These are phyloP conservation scores for Oryza glumipatula DNA, from an alignment of 176 grass and related monocot species.

Conservation along the genomic window DNA sequence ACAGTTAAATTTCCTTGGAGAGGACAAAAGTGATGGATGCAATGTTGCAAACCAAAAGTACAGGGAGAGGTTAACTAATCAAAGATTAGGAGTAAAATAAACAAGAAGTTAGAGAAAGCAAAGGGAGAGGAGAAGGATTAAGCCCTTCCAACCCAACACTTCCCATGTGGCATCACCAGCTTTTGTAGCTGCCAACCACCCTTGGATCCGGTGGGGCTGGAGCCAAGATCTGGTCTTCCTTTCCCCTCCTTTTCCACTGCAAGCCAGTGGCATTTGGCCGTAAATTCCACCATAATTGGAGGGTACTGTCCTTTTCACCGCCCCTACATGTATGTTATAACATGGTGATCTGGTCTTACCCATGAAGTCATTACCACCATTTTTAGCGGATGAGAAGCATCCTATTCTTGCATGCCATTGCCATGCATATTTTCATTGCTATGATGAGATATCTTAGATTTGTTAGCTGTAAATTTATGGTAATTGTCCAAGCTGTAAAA, in stretches of 20 bases:
- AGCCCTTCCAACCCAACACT: slow-evolving; percentile 38
- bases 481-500: not conserved
- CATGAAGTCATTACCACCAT: not conserved
- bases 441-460: not conserved
- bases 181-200: slow-evolving; percentile 46
- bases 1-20: not conserved
- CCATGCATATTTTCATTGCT: not conserved
- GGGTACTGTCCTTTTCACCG: not conserved
- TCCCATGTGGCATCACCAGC: slow-evolving; percentile 47
- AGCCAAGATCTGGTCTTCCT: slow-evolving; percentile 40
- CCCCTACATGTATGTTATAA: not conserved
- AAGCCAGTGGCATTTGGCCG: slow-evolving; percentile 13
- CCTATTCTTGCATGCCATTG: not conserved
- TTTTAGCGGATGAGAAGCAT: not conserved
- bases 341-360: not conserved
- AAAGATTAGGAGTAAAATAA: slow-evolving; percentile 3
- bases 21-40: not conserved
- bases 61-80: slow-evolving; percentile 21
- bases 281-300: slow-evolving; percentile 32
- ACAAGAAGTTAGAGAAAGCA: not conserved
- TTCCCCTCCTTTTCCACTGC: not conserved
- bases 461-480: not conserved
- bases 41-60: slow-evolving; percentile 7
- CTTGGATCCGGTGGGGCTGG: slow-evolving; percentile 26
- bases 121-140: not conserved